Percentiles rank a stretch among this genome's conserved stretches.
These are phyloP conservation scores for Ophiostoma sp. DNA, from an alignment of 2,329 filamentous ascomycete species.

Conservation along the genomic window DNA sequence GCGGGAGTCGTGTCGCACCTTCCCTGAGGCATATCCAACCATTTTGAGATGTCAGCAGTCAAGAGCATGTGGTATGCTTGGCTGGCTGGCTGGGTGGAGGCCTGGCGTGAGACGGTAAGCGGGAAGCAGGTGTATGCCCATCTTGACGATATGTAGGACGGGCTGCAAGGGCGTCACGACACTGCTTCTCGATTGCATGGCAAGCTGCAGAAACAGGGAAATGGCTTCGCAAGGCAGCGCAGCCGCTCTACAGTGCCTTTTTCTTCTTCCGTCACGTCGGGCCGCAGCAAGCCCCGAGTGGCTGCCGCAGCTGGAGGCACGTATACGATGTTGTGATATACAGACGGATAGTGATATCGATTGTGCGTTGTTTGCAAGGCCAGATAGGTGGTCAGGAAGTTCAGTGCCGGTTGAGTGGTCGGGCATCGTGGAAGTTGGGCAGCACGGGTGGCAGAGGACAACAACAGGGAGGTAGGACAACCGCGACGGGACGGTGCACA, in stretches of 20 bases:
- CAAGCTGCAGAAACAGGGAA: neutral
- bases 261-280: neutral
- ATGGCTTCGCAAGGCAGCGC: neutral
- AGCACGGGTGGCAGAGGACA: neutral
- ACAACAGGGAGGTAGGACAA: neutral
- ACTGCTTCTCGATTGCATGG: neutral
- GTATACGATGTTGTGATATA: neutral
- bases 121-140: too few relatives aligned
- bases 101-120: constrained; percentile 8
- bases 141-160: too few relatives aligned
- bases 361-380: too few relatives aligned
- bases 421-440: neutral
- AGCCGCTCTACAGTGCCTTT: neutral
- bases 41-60: neutral
- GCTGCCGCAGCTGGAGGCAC: neutral
- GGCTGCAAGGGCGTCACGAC: neutral
- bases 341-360: neutral
- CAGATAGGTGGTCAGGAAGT: too few relatives aligned
- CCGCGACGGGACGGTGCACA: neutral
- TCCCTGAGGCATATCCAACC: too few relatives aligned
- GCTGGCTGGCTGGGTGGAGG: neutral
- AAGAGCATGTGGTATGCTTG: neutral
- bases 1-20: neutral
- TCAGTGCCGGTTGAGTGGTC: too few relatives aligned
- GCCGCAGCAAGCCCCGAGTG: neutral